Percentiles rank a stretch among this genome's conserved stretches.
These are phyloP conservation scores for Hypoxylon cercidicola DNA, from an alignment of 495 filamentous ascomycete genomes.

Conservation along the genomic window DNA sequence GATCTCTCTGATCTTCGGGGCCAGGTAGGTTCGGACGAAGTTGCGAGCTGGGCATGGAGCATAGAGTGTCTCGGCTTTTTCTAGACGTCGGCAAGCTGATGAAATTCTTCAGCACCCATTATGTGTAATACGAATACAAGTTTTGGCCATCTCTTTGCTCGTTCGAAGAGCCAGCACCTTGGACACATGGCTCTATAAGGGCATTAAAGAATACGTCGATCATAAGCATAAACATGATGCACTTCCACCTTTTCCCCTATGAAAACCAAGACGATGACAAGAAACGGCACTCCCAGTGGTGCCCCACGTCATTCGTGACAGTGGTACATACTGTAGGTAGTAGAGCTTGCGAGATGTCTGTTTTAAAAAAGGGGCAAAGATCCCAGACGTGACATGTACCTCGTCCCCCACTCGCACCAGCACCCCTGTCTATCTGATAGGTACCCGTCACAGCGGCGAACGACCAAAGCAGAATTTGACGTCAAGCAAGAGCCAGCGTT, in stretches of 20 bases:
- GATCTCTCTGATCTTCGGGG: conserved; percentile 27
- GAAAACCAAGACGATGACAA: conserved; percentile 10
- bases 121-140: conserved; percentile 1
- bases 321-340: too few species aligned
- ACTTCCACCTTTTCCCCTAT: conserved; percentile 18
- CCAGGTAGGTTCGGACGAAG: conserved; percentile 29
- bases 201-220: conserved; percentile 15
- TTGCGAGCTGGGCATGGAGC: conserved; percentile 19
- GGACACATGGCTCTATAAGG: background rate
- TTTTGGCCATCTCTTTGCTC: background rate
- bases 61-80: conserved; percentile 32
- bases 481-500: conserved; percentile 9
- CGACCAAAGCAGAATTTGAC: conserved; percentile 1
- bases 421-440: conserved; percentile 13
- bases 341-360: conserved; percentile 13
- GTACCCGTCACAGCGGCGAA: conserved; percentile 4
- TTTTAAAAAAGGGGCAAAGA: conserved; percentile 19
- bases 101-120: conserved; percentile 7
- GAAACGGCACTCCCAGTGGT: background rate
- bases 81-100: conserved; percentile 12
- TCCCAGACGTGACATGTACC: conserved; percentile 11
- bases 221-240: conserved; percentile 22
- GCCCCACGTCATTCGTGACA: conserved; percentile 18
- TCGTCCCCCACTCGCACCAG: conserved; percentile 14
- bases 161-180: conserved; percentile 1